These are phyloP conservation scores for Hapsidospora chrysogenum DNA, from an alignment of 495 filamentous ascomycete species.

Conservation along the genomic window DNA sequence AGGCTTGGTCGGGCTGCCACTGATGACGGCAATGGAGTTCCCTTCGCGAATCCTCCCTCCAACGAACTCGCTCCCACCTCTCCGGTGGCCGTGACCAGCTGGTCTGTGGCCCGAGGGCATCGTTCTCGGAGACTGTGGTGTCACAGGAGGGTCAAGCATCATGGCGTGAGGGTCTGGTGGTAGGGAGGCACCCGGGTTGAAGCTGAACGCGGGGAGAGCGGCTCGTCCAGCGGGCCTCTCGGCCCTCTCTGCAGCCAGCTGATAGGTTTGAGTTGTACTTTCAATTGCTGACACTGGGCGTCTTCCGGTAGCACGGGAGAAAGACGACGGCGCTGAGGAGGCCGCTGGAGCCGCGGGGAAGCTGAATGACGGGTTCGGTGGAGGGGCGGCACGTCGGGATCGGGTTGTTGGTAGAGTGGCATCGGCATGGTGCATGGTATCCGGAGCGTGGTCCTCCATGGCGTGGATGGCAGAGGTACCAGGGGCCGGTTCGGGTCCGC, in stretches of 20 bases:
- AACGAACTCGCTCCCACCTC: slow-evolving; percentile 65
- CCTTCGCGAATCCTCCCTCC: slow-evolving; percentile 49
- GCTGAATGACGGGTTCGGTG: slow-evolving; percentile 55
- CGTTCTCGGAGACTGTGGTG: slow-evolving; percentile 25
- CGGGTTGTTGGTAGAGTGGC: too few relatives aligned
- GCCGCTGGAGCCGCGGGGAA: slow-evolving; percentile 38
- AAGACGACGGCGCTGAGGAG: slow-evolving; percentile 28
- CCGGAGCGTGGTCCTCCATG: slow-evolving; percentile 9
- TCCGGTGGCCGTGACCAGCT: slow-evolving; percentile 40
- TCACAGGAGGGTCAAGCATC: slow-evolving; percentile 24
- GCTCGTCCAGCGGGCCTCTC: slow-evolving; percentile 5
- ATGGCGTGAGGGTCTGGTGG: slow-evolving; percentile 12
- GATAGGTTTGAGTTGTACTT: slow-evolving; percentile 4
- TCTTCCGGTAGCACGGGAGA: slow-evolving; percentile 24
- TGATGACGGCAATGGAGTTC: slow-evolving; percentile 37
- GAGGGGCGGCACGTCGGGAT: slow-evolving; percentile 32
- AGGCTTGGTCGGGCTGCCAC: slow-evolving; percentile 45
- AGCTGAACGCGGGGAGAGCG: slow-evolving; percentile 44
- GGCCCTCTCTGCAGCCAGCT: slow-evolving; percentile 1
- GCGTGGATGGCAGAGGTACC: slow-evolving; percentile 11
- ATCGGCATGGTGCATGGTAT: too few relatives aligned
- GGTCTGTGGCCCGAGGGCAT: slow-evolving; percentile 20
- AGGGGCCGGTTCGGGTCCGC: slow-evolving; percentile 17
- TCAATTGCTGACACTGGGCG: slow-evolving; percentile 32
- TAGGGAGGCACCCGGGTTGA: slow-evolving; percentile 37